A percentile compares a stretch with the other conserved stretches of the same genome.
phyloP scores from a whole-genome alignment of 1,284 basidiomycete species.

The Afroboletus lepidellus region DNA sequence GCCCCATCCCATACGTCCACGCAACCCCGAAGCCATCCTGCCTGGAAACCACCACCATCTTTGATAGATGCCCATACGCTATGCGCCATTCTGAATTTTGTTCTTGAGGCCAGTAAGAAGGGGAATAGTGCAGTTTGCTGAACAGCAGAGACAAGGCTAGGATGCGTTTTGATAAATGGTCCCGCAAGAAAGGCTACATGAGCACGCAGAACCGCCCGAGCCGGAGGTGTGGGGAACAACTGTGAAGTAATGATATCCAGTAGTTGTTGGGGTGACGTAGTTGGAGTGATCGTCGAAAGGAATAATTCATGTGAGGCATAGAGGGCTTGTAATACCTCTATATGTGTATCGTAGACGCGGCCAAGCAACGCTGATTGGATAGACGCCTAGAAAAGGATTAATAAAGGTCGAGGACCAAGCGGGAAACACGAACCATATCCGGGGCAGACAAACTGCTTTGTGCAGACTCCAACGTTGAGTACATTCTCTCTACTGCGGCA shows the following conservation, averaged over 20 bases:
- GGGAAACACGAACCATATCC: slow-evolving; percentile 33
- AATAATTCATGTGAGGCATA: slow-evolving; percentile 54
- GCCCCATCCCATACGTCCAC: slow-evolving; percentile 38
- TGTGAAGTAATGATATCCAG: slow-evolving; percentile 48
- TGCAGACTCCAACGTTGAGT: slow-evolving; percentile 35
- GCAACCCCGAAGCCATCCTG: slow-evolving; percentile 44
- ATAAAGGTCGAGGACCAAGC: neutral
- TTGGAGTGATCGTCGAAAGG: slow-evolving; percentile 37
- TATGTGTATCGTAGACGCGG: slow-evolving; percentile 64
- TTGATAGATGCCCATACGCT: slow-evolving; percentile 64
- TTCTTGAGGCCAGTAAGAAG: slow-evolving; percentile 70
- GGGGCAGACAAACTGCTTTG: slow-evolving; percentile 25
- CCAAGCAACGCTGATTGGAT: slow-evolving; percentile 54
- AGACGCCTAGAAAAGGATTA: slow-evolving; percentile 40
- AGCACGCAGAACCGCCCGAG: slow-evolving; percentile 51
- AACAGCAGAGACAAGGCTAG: slow-evolving; percentile 41
- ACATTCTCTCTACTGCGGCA: slow-evolving; percentile 51
- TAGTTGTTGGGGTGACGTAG: slow-evolving; percentile 39
- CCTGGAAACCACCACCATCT: slow-evolving; percentile 16
- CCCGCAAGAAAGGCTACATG: slow-evolving; percentile 66
- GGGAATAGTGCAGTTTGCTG: slow-evolving; percentile 70
- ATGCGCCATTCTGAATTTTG: slow-evolving; percentile 60
- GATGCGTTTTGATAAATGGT: slow-evolving; percentile 42
- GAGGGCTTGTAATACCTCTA: slow-evolving; percentile 61
- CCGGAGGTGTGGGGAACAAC: slow-evolving; percentile 45